Evolutionary conservation across 345 rosid species (phyloP).

Genomic region (Angophora floribunda): DNA sequence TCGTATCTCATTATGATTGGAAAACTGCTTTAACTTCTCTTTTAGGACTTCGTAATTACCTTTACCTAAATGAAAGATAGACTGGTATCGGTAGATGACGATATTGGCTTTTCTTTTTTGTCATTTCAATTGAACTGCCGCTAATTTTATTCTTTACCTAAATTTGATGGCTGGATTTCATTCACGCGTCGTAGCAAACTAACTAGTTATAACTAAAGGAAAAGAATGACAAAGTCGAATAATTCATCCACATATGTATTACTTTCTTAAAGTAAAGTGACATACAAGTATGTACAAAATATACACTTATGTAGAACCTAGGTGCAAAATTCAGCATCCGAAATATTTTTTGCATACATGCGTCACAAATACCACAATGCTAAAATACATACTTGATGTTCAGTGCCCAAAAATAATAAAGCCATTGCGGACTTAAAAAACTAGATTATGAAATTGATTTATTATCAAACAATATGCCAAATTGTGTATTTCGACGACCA

Average conservation of each 20-base stretch:
- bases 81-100: fast-evolving
- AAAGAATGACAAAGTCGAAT: not conserved
- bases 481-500: not conserved
- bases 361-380: not conserved
- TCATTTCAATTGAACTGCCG: not conserved
- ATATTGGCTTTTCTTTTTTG: not conserved
- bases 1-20: not conserved
- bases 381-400: not conserved
- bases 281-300: not conserved
- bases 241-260: not conserved
- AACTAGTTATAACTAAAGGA: not conserved
- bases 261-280: not conserved
- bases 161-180: not conserved
- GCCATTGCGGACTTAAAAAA: not conserved
- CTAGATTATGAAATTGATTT: not conserved
- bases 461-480: not conserved
- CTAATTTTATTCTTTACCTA: not conserved
- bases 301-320: not conserved
- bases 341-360: not conserved
- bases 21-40: not conserved
- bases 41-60: not conserved
- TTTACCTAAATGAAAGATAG: not conserved
- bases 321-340: not conserved
- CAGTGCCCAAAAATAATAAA: not conserved
- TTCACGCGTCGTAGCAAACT: not conserved